Evolutionary conservation across 2,329 filamentous ascomycete species (phyloP).

Genomic region (Nakataea oryzae): DNA sequence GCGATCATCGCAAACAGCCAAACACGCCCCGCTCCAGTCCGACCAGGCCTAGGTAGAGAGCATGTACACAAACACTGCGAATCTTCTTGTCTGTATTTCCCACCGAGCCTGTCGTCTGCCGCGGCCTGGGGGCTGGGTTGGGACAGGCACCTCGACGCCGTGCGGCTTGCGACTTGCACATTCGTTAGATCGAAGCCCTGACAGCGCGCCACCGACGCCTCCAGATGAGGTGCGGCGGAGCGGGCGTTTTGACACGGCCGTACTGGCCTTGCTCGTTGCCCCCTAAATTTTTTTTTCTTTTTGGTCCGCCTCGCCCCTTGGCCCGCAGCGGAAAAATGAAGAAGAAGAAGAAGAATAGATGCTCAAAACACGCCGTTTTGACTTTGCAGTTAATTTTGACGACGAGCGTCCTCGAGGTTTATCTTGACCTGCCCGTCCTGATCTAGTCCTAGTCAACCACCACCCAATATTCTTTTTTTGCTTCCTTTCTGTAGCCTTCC

Average conservation of each 20-base stretch:
- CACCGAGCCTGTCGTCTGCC: too few species aligned
- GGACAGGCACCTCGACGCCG: too few species aligned
- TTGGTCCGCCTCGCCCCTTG: too few species aligned
- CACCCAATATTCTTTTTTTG: too few species aligned
- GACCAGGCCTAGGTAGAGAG: too few species aligned
- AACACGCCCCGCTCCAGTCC: too few species aligned
- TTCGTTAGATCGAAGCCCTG: neutral
- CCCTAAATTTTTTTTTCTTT: neutral
- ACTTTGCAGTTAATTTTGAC: neutral
- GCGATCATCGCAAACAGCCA: neutral
- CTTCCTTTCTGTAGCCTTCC: too few species aligned
- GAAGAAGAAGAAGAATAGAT: neutral
- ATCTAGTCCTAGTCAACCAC: too few species aligned
- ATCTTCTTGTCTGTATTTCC: too few species aligned
- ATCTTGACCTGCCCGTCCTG: too few species aligned
- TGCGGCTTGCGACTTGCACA: neutral
- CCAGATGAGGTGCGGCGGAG: neutral
- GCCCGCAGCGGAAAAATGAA: too few species aligned
- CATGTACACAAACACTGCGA: too few species aligned
- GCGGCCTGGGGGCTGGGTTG: neutral
- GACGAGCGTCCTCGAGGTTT: neutral
- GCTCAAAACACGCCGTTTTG: neutral
- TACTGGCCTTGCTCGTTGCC: neutral
- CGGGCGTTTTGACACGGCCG: neutral
- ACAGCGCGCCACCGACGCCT: neutral